These are phyloP conservation scores for Verticillium tricorpus DNA, from an alignment of 2,329 filamentous ascomycete genomes.

Conservation along the genomic window DNA sequence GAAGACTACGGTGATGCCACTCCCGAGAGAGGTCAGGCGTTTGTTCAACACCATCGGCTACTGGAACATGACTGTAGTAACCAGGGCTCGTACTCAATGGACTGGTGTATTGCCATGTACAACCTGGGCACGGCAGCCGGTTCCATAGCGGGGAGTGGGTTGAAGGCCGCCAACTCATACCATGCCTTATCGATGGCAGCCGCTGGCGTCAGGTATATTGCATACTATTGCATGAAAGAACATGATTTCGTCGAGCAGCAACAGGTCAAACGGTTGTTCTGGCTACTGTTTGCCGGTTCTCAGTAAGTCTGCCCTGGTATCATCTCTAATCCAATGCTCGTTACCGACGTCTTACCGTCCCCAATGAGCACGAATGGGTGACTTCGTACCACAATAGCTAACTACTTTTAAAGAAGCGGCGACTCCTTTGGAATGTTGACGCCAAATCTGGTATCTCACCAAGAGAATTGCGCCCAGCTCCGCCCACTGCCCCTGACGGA, in stretches of 20 bases:
- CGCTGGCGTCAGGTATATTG: conserved; percentile 23
- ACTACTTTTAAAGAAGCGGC: conserved; percentile 16
- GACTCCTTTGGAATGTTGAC: conserved; percentile 23
- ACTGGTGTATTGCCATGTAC: conserved; percentile 31
- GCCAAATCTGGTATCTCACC: conserved; percentile 19
- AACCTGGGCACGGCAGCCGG: conserved; percentile 22
- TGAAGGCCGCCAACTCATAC: not conserved
- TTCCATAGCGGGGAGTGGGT: not conserved
- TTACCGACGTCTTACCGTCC: too few species aligned
- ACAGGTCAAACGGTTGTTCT: conserved; percentile 27
- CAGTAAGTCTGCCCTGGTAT: conserved; percentile 15
- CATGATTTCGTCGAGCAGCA: conserved; percentile 22
- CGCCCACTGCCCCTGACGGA: conserved; percentile 22
- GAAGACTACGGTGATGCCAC: conserved; percentile 21
- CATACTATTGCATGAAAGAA: conserved; percentile 20
- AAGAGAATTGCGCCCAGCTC: conserved; percentile 18
- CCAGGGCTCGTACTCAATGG: conserved; percentile 19
- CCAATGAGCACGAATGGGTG: too few species aligned
- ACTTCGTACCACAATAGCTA: too few species aligned
- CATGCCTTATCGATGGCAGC: conserved; percentile 11
- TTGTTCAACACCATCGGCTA: conserved; percentile 22
- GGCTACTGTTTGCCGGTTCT: conserved; percentile 25
- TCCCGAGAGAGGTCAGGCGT: conserved; percentile 20
- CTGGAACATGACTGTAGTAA: conserved; percentile 11
- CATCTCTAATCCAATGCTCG: too few species aligned